phyloP scores from a whole-genome alignment of 805 yeast genomes.

The Saccharomycopsis fibuligera region DNA sequence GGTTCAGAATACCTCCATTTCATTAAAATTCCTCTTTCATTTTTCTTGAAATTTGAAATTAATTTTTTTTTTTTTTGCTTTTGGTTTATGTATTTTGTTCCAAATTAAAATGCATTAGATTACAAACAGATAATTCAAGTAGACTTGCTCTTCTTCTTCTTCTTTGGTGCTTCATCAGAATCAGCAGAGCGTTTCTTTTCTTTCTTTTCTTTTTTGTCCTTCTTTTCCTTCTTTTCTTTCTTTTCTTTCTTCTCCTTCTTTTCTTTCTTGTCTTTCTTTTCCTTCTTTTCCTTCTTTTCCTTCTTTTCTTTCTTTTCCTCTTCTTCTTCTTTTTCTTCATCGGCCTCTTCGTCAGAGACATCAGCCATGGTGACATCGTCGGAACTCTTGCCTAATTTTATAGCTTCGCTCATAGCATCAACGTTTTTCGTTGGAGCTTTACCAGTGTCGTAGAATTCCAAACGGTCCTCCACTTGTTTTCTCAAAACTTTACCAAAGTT shows the following conservation, averaged over 20 bases:
- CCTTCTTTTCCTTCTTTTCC: conserved; percentile 44
- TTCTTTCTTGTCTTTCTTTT: conserved; percentile 43
- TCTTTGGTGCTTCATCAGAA: conserved; percentile 29
- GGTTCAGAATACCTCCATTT: too few species aligned
- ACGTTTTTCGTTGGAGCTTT: conserved; percentile 94
- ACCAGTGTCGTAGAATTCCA: conserved; percentile 93
- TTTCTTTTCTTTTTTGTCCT: conserved; percentile 29
- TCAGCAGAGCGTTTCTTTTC: conserved; percentile 25
- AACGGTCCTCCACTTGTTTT: conserved; percentile 96
- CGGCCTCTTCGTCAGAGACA: conserved; percentile 32
- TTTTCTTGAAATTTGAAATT: too few species aligned
- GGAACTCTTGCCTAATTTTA: conserved; percentile 47
- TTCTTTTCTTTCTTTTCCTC: conserved; percentile 43
- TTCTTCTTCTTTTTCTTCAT: conserved; percentile 32
- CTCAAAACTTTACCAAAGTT: conserved; percentile 87
- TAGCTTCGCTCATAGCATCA: conserved; percentile 89
- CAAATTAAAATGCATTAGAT: too few species aligned
- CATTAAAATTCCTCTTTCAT: too few species aligned
- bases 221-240: conserved; percentile 45
- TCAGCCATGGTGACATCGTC: conserved; percentile 26
- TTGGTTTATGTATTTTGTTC: too few species aligned
- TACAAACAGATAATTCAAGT: background rate
- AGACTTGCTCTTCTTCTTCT: conserved; percentile 26
- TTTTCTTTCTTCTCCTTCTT: conserved; percentile 44
- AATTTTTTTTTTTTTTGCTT: too few species aligned